Evolutionary conservation across 2,329 filamentous ascomycete species (phyloP), one percentile per base, ranked within the genome.

Genomic region (Apiospora marii): DNA sequence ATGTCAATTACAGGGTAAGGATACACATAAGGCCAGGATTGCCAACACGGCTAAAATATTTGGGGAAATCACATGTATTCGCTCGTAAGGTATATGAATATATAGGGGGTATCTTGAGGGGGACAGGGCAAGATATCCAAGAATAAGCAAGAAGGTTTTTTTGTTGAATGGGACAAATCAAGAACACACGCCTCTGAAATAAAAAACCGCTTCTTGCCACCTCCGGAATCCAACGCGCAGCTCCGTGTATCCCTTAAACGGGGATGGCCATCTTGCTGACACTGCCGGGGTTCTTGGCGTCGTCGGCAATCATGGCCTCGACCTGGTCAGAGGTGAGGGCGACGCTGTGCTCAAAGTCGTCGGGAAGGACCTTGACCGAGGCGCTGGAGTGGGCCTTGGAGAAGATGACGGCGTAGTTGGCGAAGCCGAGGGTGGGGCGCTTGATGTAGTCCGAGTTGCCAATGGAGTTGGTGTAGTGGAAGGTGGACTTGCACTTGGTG

Each of bases 401-500:
- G 78, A 93, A 89, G 71, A 93, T 84, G 58, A 91, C 86, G 68
- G 91, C 92, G 72, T 90, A 87, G 82, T 91, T 94, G 79, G 93
- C 87, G 74, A 85, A 87, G 49, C 81, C 81, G 68, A 85, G 83
- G 34, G 85, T 85, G 3, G 93, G 93, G 43, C 93, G 90, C 58
- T 85, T 83, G 80, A 96, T 93, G 84, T 91, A 95, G 82, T 95
- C 90, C 43, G 89, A 91, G 79, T 91, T 90, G 70, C 92, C 92
- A 46, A 89, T 91, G 41, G 89, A 85, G 69, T 88, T 84, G 75
- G 90, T 88, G 74, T 87, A 84, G 82, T 95, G 93, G 77, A 94
- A 85, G 22, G 92, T 93, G 51, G 90, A 91, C 84, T 93, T 94
- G 82, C 90, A 89, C 78, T 90, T 90, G 61, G 84, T 86, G 80